Conservation (phyloP, 306 rosid species). For the Potentilla sterilis region DNA sequence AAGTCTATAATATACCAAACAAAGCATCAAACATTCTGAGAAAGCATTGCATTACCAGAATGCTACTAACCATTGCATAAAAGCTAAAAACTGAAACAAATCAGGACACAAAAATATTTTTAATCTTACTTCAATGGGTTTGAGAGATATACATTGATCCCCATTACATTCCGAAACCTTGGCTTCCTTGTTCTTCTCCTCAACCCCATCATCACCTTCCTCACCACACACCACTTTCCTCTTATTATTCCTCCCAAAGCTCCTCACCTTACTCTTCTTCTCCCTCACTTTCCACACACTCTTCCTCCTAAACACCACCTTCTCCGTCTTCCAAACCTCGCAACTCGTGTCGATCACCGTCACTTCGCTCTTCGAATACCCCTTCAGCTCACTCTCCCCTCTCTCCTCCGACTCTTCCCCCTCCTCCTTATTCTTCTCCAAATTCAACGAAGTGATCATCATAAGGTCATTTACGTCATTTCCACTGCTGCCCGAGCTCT, state of each 20-base stretch:
- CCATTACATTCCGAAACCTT: constrained; percentile 20
- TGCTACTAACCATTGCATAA: too few relatives aligned
- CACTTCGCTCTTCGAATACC: constrained; percentile 81
- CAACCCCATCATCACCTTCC: constrained; percentile 11
- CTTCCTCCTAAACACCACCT: constrained; percentile 66
- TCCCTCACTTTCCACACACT: constrained; percentile 84
- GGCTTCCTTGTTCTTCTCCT: constrained; percentile 40
- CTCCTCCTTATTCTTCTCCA: constrained; percentile 15
- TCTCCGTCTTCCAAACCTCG: constrained; percentile 71
- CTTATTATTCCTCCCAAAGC: constrained; percentile 61
- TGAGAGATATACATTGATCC: constrained; percentile 18
- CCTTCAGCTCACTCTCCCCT: constrained; percentile 53
- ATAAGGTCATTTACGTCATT: constrained; percentile 27
- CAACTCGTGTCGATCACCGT: constrained; percentile 88
- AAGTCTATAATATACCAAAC: neutral
- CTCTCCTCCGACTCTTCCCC: constrained; percentile 30
- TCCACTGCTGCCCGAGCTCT: constrained; percentile 1
- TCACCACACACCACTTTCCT: constrained; percentile 25
- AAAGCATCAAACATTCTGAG: neutral
- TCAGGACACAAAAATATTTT: neutral
- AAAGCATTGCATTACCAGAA: neutral
- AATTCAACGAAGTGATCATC: constrained; percentile 16
- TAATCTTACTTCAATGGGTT: constrained; percentile 39
- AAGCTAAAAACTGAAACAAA: neutral
- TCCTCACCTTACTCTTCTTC: constrained; percentile 52